Evolutionary conservation across 2,329 filamentous ascomycete genomes (phyloP).

Genomic region (Beauveria asiatica): DNA sequence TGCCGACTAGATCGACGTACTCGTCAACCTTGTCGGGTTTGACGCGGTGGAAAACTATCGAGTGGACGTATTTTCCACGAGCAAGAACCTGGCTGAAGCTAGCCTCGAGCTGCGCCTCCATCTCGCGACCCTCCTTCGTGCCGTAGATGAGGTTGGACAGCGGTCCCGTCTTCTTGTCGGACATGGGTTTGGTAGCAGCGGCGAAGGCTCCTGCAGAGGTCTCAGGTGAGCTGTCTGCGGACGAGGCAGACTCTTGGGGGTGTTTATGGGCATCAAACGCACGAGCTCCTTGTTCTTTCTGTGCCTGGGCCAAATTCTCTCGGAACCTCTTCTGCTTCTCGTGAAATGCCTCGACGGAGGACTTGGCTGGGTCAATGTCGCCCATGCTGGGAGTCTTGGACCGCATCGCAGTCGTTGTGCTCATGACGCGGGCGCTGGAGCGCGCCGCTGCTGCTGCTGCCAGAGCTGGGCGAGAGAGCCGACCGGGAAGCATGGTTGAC

Average conservation of each 20-base stretch:
- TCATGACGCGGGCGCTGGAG: conserved; percentile 46
- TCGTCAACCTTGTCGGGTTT: conserved; percentile 94
- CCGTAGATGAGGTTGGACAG: conserved; percentile 90
- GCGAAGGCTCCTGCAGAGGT: conserved; percentile 34
- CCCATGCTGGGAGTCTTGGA: conserved; percentile 64
- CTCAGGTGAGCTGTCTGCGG: conserved; percentile 30
- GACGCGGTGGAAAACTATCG: conserved; percentile 92
- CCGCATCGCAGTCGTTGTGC: conserved; percentile 38
- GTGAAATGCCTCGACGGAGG: conserved; percentile 68
- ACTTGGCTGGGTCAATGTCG: conserved; percentile 62
- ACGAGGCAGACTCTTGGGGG: conserved; percentile 29
- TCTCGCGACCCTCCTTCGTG: conserved; percentile 86
- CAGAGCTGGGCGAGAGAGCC: conserved; percentile 36
- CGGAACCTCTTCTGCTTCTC: conserved; percentile 80
- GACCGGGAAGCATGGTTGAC: conserved; percentile 41
- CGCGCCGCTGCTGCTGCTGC: conserved; percentile 36
- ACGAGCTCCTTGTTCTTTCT: conserved; percentile 85
- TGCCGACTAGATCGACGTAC: conserved; percentile 80
- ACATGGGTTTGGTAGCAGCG: conserved; percentile 43
- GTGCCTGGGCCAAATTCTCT: conserved; percentile 65
- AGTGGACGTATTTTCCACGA: conserved; percentile 95
- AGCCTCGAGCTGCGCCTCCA: conserved; percentile 91
- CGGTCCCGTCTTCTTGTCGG: conserved; percentile 60
- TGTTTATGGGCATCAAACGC: conserved; percentile 36
- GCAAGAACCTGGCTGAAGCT: conserved; percentile 94